phyloP scores from a whole-genome alignment of 2,329 filamentous ascomycete genomes.

The Cladosporium velox region DNA sequence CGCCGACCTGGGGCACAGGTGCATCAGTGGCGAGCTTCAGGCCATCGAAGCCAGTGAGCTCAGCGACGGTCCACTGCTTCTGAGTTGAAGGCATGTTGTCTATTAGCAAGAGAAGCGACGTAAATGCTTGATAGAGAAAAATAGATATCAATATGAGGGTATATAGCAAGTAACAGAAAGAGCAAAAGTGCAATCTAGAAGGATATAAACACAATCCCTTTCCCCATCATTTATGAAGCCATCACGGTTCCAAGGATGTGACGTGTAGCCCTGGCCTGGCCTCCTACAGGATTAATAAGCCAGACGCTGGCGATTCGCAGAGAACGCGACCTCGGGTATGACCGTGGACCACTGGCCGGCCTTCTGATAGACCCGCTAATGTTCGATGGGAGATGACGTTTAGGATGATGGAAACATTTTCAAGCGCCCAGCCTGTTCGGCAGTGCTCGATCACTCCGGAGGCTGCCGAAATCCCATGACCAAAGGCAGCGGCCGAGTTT shows the following conservation, averaged over 20 bases:
- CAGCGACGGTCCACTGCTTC: slow-evolving; percentile 60
- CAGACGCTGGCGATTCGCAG: background rate
- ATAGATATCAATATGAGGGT: background rate
- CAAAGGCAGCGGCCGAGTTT: background rate
- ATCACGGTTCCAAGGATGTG: background rate
- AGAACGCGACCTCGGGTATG: background rate
- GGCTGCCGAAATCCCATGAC: background rate
- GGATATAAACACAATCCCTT: background rate
- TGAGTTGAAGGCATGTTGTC: slow-evolving; percentile 40
- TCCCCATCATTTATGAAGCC: background rate
- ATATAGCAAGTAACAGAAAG: background rate
- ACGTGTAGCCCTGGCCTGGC: background rate
- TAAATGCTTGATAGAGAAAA: background rate
- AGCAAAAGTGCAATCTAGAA: background rate
- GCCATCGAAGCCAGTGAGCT: slow-evolving; percentile 59
- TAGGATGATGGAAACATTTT: background rate
- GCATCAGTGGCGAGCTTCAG: slow-evolving; percentile 58
- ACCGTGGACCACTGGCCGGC: background rate
- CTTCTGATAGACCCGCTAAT: background rate
- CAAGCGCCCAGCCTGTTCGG: background rate
- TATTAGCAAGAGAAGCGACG: background rate
- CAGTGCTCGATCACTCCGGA: background rate
- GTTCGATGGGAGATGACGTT: slow-evolving; percentile 10
- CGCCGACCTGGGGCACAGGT: slow-evolving; percentile 62
- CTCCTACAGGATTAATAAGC: slow-evolving; percentile 8